phyloP scores from a whole-genome alignment of 1,284 basidiomycete species.

The Gastroboletus turbinatus region DNA sequence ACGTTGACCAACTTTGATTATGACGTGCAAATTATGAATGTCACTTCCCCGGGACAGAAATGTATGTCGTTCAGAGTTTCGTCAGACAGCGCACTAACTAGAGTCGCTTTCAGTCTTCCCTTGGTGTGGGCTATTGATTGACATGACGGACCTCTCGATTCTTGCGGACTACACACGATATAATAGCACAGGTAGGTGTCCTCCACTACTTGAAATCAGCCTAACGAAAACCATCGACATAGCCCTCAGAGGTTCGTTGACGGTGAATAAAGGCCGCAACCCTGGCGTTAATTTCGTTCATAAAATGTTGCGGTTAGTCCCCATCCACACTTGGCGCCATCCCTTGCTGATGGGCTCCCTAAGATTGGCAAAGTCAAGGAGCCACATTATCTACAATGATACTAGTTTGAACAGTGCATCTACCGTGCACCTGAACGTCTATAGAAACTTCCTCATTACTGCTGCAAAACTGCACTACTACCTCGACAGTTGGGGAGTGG shows the following conservation, averaged over 20 bases:
- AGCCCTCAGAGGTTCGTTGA: slow-evolving; percentile 65
- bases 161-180: slow-evolving; percentile 74
- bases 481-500: slow-evolving; percentile 59
- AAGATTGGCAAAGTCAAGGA: slow-evolving; percentile 67
- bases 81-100: not conserved
- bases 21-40: slow-evolving; percentile 52
- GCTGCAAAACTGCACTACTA: slow-evolving; percentile 91
- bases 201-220: not conserved
- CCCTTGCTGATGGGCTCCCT: slow-evolving; percentile 3
- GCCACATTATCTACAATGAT: slow-evolving; percentile 80
- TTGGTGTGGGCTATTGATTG: slow-evolving; percentile 86
- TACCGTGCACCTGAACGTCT: slow-evolving; percentile 78
- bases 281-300: slow-evolving; percentile 58
- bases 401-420: slow-evolving; percentile 63
- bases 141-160: slow-evolving; percentile 75
- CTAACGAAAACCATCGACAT: not conserved
- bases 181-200: slow-evolving; percentile 51
- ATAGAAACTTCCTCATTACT: slow-evolving; percentile 82
- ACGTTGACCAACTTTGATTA: slow-evolving; percentile 86
- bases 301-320: slow-evolving; percentile 68
- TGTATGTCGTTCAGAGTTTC: slow-evolving; percentile 34
- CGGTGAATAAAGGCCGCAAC: slow-evolving; percentile 57
- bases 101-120: slow-evolving; percentile 58
- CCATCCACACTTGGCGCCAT: not conserved
- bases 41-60: slow-evolving; percentile 48